Conservation (phyloP, 148 eudicot species). For the Vaccinium corymbosum region DNA sequence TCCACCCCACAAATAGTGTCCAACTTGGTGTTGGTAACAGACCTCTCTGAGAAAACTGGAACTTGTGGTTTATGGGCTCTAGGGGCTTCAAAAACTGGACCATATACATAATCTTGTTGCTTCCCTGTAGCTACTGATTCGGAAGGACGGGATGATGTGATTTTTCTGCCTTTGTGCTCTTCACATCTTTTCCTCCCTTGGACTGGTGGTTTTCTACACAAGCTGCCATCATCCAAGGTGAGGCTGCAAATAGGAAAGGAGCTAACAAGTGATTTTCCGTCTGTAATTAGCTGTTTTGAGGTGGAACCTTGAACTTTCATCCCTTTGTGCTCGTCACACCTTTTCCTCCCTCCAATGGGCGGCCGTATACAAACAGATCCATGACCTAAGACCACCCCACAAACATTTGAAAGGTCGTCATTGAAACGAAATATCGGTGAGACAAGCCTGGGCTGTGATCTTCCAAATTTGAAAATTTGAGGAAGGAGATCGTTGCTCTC, state of each 20-base stretch:
- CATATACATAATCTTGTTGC: neutral
- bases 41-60: neutral
- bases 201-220: constrained; percentile 39
- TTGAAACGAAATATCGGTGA: constrained; percentile 21
- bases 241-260: constrained; percentile 45
- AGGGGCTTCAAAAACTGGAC: constrained; percentile 2
- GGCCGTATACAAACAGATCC: constrained; percentile 44
- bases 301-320: constrained; percentile 33
- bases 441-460: constrained; percentile 50
- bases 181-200: constrained; percentile 57
- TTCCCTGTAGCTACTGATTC: constrained; percentile 8
- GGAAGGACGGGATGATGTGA: constrained; percentile 8
- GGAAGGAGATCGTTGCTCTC: constrained; percentile 28
- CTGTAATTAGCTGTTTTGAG: constrained; percentile 16
- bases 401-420: constrained; percentile 28
- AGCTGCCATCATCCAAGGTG: constrained; percentile 38
- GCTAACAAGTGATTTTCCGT: neutral
- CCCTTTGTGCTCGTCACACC: constrained; percentile 68
- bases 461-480: constrained; percentile 53
- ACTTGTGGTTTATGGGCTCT: neutral
- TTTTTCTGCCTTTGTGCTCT: constrained; percentile 64
- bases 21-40: neutral
- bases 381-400: constrained; percentile 56
- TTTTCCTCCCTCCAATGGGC: constrained; percentile 57
- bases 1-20: constrained; percentile 40